Conservation (phyloP, 495 filamentous ascomycete species). For the Penicillium salamii region DNA sequence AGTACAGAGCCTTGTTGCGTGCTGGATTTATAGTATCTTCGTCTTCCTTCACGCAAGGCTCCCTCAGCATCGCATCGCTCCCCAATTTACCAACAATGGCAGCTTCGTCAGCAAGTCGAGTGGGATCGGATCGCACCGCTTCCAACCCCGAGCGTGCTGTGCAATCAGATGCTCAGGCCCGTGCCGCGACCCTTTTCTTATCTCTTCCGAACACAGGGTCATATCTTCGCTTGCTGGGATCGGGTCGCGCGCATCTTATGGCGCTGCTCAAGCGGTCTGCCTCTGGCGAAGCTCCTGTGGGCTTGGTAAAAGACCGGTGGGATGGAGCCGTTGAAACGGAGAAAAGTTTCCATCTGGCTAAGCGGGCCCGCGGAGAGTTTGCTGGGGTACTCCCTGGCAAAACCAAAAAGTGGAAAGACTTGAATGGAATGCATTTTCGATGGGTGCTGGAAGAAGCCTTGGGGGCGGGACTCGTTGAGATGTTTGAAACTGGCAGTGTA, state of each 20-base stretch:
- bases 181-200: constrained; percentile 50
- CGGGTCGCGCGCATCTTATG: constrained; percentile 64
- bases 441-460: constrained; percentile 78
- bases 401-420: constrained; percentile 77
- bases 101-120: constrained; percentile 56
- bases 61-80: constrained; percentile 50
- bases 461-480: constrained; percentile 74
- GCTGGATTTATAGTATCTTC: constrained; percentile 70
- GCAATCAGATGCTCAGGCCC: constrained; percentile 27
- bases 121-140: constrained; percentile 1
- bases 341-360: constrained; percentile 55
- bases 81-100: constrained; percentile 47
- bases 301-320: constrained; percentile 72
- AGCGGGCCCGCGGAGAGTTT: constrained; percentile 66
- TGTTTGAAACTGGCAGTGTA: constrained; percentile 82
- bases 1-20: constrained; percentile 58
- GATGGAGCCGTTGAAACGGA: constrained; percentile 67
- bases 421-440: constrained; percentile 72
- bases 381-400: constrained; percentile 67
- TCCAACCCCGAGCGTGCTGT: constrained; percentile 16
- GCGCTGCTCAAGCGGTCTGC: constrained; percentile 61
- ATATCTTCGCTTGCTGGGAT: constrained; percentile 67
- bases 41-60: constrained; percentile 40
- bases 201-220: constrained; percentile 72
- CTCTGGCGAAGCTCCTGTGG: constrained; percentile 63